A percentile compares a stretch with the other conserved stretches of the same genome.
Evolutionary conservation across 805 yeast genomes (phyloP).

Genomic region (Sungouiella blattae): DNA sequence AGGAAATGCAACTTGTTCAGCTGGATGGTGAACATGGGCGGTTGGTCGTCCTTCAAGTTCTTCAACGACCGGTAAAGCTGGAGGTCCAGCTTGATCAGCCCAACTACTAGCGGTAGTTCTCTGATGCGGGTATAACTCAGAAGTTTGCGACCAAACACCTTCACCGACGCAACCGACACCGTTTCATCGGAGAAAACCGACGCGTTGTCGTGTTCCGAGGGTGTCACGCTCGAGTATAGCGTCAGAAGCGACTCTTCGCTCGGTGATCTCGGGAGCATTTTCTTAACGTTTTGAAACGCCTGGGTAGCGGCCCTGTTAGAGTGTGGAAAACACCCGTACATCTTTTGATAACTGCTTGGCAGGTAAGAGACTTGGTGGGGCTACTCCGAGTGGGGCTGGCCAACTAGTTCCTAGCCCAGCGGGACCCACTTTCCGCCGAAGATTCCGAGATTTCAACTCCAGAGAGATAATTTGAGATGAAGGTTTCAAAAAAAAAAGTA

Average conservation of each 20-base stretch:
- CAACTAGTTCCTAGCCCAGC: too few species aligned
- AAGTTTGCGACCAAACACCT: conserved; percentile 10
- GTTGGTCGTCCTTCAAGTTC: conserved; percentile 6
- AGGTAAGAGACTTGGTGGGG: too few species aligned
- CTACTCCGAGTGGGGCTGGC: too few species aligned
- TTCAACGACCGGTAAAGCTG: conserved; percentile 7
- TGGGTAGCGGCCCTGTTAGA: too few species aligned
- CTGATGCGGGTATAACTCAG: conserved; percentile 11
- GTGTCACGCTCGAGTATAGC: conserved; percentile 1
- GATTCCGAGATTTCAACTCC: too few species aligned
- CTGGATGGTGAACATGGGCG: conserved; percentile 12
- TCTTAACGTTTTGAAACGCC: too few species aligned
- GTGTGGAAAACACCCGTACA: conserved; percentile 1
- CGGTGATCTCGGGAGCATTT: conserved; percentile 7
- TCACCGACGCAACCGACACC: conserved; percentile 9
- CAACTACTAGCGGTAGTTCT: conserved; percentile 14
- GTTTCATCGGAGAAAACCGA: conserved; percentile 13
- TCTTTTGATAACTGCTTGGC: too few species aligned
- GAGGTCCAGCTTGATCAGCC: conserved; percentile 11
- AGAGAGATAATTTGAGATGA: too few species aligned
- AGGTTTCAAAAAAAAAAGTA: too few species aligned
- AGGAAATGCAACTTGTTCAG: conserved; percentile 17
- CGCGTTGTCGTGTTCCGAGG: conserved; percentile 2
- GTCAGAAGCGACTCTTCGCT: conserved; percentile 13
- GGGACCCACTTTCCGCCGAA: too few species aligned